Evolutionary conservation across 2,329 filamentous ascomycete genomes (phyloP).

Genomic region (Pseudogymnoascus verrucosus): DNA sequence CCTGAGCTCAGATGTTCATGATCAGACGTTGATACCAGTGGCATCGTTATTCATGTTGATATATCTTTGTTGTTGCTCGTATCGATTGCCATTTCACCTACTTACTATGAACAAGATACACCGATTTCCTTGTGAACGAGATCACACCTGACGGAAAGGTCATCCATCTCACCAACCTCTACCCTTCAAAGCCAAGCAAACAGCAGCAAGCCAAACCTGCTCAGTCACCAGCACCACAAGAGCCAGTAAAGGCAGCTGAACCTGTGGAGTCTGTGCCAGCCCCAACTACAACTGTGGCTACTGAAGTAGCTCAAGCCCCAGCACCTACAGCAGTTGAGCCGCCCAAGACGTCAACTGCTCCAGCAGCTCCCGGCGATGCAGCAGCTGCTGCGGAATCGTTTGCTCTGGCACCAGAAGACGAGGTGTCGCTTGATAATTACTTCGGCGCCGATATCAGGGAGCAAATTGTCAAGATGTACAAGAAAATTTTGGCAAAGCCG

Average conservation of each 20-base stretch:
- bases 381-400: slow-evolving; percentile 19
- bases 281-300: background rate
- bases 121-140: slow-evolving; percentile 69
- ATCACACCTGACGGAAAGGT: slow-evolving; percentile 56
- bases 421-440: slow-evolving; percentile 33
- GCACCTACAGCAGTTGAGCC: background rate
- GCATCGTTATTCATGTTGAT: background rate
- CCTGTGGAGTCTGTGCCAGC: background rate
- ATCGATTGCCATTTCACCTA: background rate
- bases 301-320: background rate
- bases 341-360: background rate
- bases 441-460: slow-evolving; percentile 44
- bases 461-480: slow-evolving; percentile 47
- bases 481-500: slow-evolving; percentile 44
- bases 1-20: background rate
- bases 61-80: background rate
- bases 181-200: slow-evolving; percentile 9
- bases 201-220: slow-evolving; percentile 11
- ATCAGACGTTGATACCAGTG: background rate
- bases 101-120: slow-evolving; percentile 43
- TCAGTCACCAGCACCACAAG: slow-evolving; percentile 14
- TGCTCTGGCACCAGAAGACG: slow-evolving; percentile 36
- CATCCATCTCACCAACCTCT: slow-evolving; percentile 45
- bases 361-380: background rate
- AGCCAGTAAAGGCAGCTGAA: slow-evolving; percentile 13